Evolutionary conservation across 306 rosid genomes (phyloP).

Genomic region (Canavalia ensiformis): DNA sequence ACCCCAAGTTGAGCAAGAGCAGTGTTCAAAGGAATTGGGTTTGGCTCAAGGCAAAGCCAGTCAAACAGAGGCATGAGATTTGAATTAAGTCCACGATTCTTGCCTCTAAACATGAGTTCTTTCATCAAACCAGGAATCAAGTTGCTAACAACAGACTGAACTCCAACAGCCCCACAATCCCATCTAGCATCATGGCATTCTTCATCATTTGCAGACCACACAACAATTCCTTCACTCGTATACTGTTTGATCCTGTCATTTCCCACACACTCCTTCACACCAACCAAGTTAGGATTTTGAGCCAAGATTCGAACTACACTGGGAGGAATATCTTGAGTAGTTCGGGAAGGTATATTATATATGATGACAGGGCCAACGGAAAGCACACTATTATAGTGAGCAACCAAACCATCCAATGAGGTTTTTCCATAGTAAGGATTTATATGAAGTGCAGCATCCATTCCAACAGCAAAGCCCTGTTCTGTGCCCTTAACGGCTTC

Average conservation of each 20-base stretch:
- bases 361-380: conserved; percentile 80
- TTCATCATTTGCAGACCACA: conserved; percentile 83
- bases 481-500: conserved; percentile 86
- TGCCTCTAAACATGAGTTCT: conserved; percentile 67
- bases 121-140: conserved; percentile 75
- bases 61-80: conserved; percentile 66
- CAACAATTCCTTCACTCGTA: conserved; percentile 64
- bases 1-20: conserved; percentile 88
- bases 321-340: conserved; percentile 88
- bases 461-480: conserved; percentile 90
- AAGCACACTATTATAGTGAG: conserved; percentile 76
- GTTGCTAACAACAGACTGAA: conserved; percentile 76
- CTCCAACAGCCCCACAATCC: conserved; percentile 87
- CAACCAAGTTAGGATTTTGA: conserved; percentile 71
- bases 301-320: conserved; percentile 58
- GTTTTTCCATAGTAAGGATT: conserved; percentile 94
- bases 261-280: conserved; percentile 88
- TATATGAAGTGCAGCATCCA: conserved; percentile 92
- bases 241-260: conserved; percentile 69
- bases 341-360: conserved; percentile 80
- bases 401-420: conserved; percentile 70
- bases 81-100: conserved; percentile 61
- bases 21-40: conserved; percentile 66
- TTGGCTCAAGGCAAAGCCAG: conserved; percentile 73
- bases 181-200: conserved; percentile 87